These are phyloP conservation scores for Sphenostylis stenocarpa DNA, from an alignment of 306 rosid genomes.

Conservation along the genomic window DNA sequence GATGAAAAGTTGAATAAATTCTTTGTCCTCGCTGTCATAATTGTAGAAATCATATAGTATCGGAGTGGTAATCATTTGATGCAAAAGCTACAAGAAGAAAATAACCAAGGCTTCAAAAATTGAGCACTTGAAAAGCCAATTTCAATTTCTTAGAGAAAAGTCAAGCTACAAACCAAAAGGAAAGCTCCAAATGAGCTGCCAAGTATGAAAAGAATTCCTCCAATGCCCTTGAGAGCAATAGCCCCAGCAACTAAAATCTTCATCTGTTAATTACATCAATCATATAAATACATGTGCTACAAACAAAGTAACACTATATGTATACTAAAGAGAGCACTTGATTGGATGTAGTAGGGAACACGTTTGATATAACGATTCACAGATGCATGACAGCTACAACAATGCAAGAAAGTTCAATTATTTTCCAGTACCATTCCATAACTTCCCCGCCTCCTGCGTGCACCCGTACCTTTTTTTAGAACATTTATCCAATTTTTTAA, in stretches of 20 bases:
- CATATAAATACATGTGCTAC: slow-evolving; percentile 12
- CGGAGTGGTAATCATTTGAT: slow-evolving; percentile 52
- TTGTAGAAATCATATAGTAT: slow-evolving; percentile 59
- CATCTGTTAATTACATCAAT: slow-evolving; percentile 39
- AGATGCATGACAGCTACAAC: slow-evolving; percentile 17
- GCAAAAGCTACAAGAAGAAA: slow-evolving; percentile 50
- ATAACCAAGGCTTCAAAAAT: slow-evolving; percentile 3
- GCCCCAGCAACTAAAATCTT: slow-evolving; percentile 46
- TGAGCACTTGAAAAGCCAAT: neutral
- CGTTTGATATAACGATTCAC: neutral
- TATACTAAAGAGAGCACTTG: slow-evolving; percentile 16
- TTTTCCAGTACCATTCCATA: slow-evolving; percentile 3
- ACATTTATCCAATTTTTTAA: neutral
- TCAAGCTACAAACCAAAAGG: slow-evolving; percentile 53
- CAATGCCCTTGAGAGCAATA: slow-evolving; percentile 55
- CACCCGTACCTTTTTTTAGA: slow-evolving; percentile 16
- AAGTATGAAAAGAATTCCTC: slow-evolving; percentile 52
- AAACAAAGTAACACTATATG: neutral
- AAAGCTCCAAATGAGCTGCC: slow-evolving; percentile 57
- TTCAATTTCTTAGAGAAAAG: neutral
- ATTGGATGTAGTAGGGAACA: neutral
- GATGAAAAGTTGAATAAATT: slow-evolving; percentile 47
- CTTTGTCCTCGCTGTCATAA: slow-evolving; percentile 47
- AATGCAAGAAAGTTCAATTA: slow-evolving; percentile 22
- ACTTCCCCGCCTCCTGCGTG: neutral